A percentile compares a stretch with the other conserved stretches of the same genome.
These are phyloP conservation scores for Phellinidium pouzarii DNA, from an alignment of 1,284 basidiomycete species.

Conservation along the genomic window DNA sequence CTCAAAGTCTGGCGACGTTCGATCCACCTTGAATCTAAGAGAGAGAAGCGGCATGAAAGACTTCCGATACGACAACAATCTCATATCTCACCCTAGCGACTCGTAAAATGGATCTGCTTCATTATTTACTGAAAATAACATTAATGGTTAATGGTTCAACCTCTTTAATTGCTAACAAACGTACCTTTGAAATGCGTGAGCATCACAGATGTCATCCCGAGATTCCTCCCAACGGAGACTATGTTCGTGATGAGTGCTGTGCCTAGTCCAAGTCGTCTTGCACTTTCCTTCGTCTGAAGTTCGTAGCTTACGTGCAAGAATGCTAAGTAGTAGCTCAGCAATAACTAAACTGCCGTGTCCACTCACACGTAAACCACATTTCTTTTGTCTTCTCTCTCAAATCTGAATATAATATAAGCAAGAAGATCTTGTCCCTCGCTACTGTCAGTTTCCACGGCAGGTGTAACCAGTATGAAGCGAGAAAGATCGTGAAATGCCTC, in stretches of 20 bases:
- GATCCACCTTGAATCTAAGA: conserved; percentile 48
- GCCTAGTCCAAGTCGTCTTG: conserved; percentile 51
- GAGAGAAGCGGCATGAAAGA: background rate
- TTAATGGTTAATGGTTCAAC: background rate
- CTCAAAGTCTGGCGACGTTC: conserved; percentile 45
- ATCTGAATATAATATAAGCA: conserved; percentile 64
- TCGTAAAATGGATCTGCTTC: conserved; percentile 51
- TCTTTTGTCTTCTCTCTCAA: conserved; percentile 55
- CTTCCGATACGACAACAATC: background rate
- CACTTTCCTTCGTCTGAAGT: conserved; percentile 45
- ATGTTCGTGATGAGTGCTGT: conserved; percentile 43
- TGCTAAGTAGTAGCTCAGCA: background rate
- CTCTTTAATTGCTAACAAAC: background rate
- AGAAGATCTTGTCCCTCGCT: conserved; percentile 23
- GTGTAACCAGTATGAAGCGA: conserved; percentile 48
- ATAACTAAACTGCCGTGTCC: background rate
- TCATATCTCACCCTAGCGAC: conserved; percentile 47
- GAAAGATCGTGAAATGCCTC: conserved; percentile 57
- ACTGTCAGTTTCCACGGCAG: conserved; percentile 18
- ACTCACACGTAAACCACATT: conserved; percentile 62
- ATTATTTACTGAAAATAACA: conserved; percentile 40
- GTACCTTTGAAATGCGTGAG: conserved; percentile 68
- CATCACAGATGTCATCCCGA: conserved; percentile 58
- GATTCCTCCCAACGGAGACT: conserved; percentile 41
- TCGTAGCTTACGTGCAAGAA: conserved; percentile 50